These are phyloP conservation scores for Boletales sp. DNA, from an alignment of 768 basidiomycete genomes.

Conservation along the genomic window DNA sequence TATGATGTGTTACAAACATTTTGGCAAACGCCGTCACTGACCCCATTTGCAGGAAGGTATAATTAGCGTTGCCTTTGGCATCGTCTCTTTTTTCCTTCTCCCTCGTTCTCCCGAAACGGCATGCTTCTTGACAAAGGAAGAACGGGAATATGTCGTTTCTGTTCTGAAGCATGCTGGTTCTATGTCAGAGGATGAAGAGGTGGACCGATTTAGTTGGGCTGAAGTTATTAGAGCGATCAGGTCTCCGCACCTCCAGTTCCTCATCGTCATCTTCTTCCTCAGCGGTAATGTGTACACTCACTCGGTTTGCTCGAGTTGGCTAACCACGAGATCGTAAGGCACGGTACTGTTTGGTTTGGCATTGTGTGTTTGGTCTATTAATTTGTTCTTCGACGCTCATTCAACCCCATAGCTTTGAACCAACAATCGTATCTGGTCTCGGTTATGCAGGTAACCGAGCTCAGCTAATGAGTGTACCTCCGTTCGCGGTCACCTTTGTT, in stretches of 20 bases:
- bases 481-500: constrained; percentile 46
- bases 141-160: constrained; percentile 44
- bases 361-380: constrained; percentile 16
- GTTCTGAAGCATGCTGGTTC: constrained; percentile 22
- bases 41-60: constrained; percentile 45
- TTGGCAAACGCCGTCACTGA: not conserved
- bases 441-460: constrained; percentile 53
- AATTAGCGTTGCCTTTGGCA: constrained; percentile 58
- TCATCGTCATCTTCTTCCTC: constrained; percentile 50
- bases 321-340: constrained; percentile 11
- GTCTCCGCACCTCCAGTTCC: constrained; percentile 54
- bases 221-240: constrained; percentile 49
- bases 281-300: constrained; percentile 36
- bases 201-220: constrained; percentile 51
- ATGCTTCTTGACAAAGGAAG: constrained; percentile 48
- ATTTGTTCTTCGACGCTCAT: constrained; percentile 28
- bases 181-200: constrained; percentile 38
- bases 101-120: constrained; percentile 42
- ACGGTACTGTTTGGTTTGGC: constrained; percentile 13
- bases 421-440: constrained; percentile 62
- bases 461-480: constrained; percentile 61
- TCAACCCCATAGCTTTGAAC: constrained; percentile 53
- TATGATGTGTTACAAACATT: constrained; percentile 13
- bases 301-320: not conserved
- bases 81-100: constrained; percentile 46